Evolutionary conservation across 1,139 yeast genomes (phyloP).

Genomic region (Yamadazyma songkhlaensis): DNA sequence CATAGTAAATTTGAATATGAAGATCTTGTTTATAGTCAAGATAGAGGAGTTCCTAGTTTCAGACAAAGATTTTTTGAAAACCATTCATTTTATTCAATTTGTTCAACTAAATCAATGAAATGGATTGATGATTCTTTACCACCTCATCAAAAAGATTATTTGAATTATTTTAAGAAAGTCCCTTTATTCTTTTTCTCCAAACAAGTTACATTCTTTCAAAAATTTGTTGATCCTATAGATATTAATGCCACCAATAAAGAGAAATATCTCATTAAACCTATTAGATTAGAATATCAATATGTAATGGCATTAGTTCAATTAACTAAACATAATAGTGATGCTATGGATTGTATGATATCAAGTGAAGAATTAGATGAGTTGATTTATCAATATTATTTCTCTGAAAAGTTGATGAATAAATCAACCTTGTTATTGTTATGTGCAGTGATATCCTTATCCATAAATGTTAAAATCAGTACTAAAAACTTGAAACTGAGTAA

Average conservation of each 20-base stretch:
- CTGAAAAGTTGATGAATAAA: slow-evolving; percentile 5
- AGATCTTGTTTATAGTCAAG: slow-evolving; percentile 3
- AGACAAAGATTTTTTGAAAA: slow-evolving; percentile 30
- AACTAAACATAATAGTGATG: slow-evolving; percentile 12
- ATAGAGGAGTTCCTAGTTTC: slow-evolving; percentile 4
- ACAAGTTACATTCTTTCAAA: slow-evolving; percentile 19
- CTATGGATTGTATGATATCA: slow-evolving; percentile 15
- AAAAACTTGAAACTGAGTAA: slow-evolving; percentile 12
- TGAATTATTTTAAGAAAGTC: slow-evolving; percentile 29
- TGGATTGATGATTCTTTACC: slow-evolving; percentile 30
- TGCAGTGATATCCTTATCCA: slow-evolving; percentile 5
- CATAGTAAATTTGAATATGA: not conserved
- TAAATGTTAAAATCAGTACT: slow-evolving; percentile 6
- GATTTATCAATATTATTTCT: slow-evolving; percentile 20
- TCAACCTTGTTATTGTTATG: slow-evolving; percentile 10
- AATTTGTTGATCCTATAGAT: slow-evolving; percentile 36
- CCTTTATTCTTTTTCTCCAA: slow-evolving; percentile 26
- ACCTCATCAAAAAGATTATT: slow-evolving; percentile 17
- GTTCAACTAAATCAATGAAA: slow-evolving; percentile 34
- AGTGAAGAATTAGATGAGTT: slow-evolving; percentile 16
- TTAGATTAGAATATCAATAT: slow-evolving; percentile 24
- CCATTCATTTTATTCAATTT: slow-evolving; percentile 37
- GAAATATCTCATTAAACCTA: slow-evolving; percentile 24
- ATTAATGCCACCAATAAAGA: slow-evolving; percentile 20
- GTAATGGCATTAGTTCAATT: slow-evolving; percentile 23